Conservation (phyloP, 176 grass and related monocot species). For the Musa itinerans region DNA sequence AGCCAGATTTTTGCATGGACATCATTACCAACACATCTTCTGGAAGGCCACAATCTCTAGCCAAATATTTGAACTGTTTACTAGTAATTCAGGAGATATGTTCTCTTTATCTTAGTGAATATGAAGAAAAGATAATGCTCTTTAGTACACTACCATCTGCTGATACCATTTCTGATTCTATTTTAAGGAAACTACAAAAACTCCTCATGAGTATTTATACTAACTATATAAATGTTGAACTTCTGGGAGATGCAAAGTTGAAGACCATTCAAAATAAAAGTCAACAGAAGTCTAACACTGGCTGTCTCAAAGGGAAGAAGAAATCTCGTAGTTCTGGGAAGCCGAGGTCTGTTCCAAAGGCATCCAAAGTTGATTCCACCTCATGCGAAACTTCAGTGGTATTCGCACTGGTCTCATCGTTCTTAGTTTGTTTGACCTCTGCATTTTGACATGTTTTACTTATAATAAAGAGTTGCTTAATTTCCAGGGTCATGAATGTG, state of each 20-base stretch:
- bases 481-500: slow-evolving; percentile 41
- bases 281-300: slow-evolving; percentile 32
- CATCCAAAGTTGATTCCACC: slow-evolving; percentile 33
- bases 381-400: background rate
- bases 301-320: slow-evolving; percentile 80
- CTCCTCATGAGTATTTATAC: slow-evolving; percentile 63
- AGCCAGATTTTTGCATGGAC: slow-evolving; percentile 27
- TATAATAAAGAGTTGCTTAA: slow-evolving; percentile 15
- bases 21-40: slow-evolving; percentile 34
- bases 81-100: slow-evolving; percentile 49
- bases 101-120: slow-evolving; percentile 38
- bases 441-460: slow-evolving; percentile 22
- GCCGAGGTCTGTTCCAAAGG: slow-evolving; percentile 31
- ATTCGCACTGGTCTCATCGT: slow-evolving; percentile 6
- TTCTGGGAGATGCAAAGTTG: slow-evolving; percentile 58
- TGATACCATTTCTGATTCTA: slow-evolving; percentile 49
- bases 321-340: slow-evolving; percentile 64
- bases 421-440: slow-evolving; percentile 12
- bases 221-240: slow-evolving; percentile 78
- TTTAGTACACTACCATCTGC: slow-evolving; percentile 65
- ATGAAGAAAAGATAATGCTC: slow-evolving; percentile 42
- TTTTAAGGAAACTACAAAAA: slow-evolving; percentile 56
- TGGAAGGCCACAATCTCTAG: slow-evolving; percentile 31
- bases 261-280: slow-evolving; percentile 34
- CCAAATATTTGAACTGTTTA: slow-evolving; percentile 49